Base-by-base conservation (phyloP, 768 basidiomycete species). In the Termitomyces sp. region DNA sequence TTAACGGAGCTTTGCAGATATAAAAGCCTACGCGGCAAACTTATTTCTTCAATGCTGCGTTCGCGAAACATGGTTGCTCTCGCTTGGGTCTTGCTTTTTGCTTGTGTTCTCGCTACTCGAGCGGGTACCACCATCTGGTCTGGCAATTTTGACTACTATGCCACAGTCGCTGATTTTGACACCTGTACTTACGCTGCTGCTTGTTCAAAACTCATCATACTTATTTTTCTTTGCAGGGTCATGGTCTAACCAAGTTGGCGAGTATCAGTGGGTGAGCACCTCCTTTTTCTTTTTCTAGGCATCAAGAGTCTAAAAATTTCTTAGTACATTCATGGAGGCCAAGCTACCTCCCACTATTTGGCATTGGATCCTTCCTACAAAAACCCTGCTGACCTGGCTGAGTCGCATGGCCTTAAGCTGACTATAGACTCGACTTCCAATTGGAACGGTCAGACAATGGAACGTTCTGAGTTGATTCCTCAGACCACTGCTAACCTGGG, bases 91-190 rank as follows among this genome's bases (percentile, higher is more conserved):
- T 51, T 69, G 14, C 59, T 79, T 63, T 73, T 70, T 63, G 64
- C 69, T 42, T 67, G 71, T 38, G 58, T 69, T 47, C 68, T 64
- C 54, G 61, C 64, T 52, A 79, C 67, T 30, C 68, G 60, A n/a
- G 82, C 78, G 21, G 82, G 82, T 0, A 79, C 78, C 11, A 76
- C 70, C 31, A 61, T 84, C 44, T 85, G 83, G 83, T 71, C 73
- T 42, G 82, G 83, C 17, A 78, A 68, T 40, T 84, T 85, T 65
- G 78, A 82, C 64, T 53, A 71, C 6, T 83, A 74, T 62, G 53
- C 68, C 38, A 78, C 72, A 2, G 70, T 69, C 3, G 63, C 78
- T 3, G 75, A 73, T 55, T 85, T 85, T 56, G 82, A 84, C 60
- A 72, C 74, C 50, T 84, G 81, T 81, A 41, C n/a, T 8, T 53